Percentiles rank a stretch among this genome's conserved stretches.
These are phyloP conservation scores for Exophiala spinifera DNA, from an alignment of 2,329 filamentous ascomycete species.

Conservation along the genomic window DNA sequence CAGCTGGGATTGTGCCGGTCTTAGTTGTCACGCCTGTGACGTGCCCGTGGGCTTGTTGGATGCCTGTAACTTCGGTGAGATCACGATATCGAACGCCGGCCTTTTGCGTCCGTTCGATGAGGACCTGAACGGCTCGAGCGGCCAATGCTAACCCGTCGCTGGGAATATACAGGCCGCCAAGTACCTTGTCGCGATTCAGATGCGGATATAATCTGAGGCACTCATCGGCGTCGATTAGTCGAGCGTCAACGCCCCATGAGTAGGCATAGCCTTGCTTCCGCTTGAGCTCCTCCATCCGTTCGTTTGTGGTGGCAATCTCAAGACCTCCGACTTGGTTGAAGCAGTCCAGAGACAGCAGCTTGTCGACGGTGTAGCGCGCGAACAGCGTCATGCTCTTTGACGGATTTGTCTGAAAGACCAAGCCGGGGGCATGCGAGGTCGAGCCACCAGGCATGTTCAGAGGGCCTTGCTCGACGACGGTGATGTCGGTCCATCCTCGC, in stretches of 20 bases:
- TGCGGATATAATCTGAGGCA: constrained; percentile 55
- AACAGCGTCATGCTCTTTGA: constrained; percentile 52
- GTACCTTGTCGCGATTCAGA: constrained; percentile 52
- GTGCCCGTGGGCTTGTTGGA: constrained; percentile 47
- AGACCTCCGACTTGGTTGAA: constrained; percentile 62
- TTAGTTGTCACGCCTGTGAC: constrained; percentile 58
- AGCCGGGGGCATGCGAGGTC: constrained; percentile 62
- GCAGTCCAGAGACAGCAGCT: constrained; percentile 56
- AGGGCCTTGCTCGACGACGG: constrained; percentile 63
- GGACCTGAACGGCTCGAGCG: constrained; percentile 58
- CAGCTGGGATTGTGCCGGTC: constrained; percentile 51
- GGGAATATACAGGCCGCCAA: constrained; percentile 60
- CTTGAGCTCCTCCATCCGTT: constrained; percentile 59
- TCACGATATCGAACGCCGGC: constrained; percentile 60
- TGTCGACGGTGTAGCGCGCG: constrained; percentile 61
- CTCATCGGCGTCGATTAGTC: constrained; percentile 51
- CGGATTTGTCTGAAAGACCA: constrained; percentile 60
- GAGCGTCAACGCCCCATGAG: constrained; percentile 60
- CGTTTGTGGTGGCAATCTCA: constrained; percentile 60
- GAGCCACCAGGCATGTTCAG: constrained; percentile 62
- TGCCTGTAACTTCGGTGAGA: constrained; percentile 56
- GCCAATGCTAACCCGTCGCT: constrained; percentile 61
- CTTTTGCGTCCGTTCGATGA: constrained; percentile 56
- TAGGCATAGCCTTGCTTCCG: constrained; percentile 59
- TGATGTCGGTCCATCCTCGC: constrained; percentile 62